Conservation (phyloP, 169 alveolate genomes). For the Plasmodium malariae region DNA sequence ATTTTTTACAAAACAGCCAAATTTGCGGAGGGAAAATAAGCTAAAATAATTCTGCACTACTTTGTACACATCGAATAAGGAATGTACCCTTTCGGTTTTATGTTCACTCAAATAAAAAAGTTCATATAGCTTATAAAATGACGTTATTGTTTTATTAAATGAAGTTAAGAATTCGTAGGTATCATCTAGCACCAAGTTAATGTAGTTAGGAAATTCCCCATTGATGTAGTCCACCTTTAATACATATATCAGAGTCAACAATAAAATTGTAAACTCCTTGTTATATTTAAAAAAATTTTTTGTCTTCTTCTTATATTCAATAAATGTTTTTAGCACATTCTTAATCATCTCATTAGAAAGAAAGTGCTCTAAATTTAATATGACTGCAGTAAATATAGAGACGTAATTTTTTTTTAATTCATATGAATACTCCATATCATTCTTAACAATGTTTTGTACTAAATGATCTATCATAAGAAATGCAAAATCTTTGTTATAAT, state of each 20-base stretch:
- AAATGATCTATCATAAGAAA: conserved; percentile 52
- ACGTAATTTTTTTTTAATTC: conserved; percentile 60
- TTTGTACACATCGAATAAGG: conserved; percentile 28
- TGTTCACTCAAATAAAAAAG: conserved; percentile 4
- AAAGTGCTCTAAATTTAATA: conserved; percentile 13
- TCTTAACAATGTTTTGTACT: conserved; percentile 17
- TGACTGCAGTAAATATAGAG: conserved; percentile 46
- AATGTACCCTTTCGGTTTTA: background rate
- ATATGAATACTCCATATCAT: background rate
- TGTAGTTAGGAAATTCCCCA: background rate
- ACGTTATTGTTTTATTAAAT: background rate
- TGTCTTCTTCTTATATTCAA: conserved; percentile 18
- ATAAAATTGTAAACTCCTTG: conserved; percentile 28
- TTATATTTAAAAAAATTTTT: conserved; percentile 19
- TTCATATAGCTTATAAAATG: conserved; percentile 9
- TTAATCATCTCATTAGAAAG: conserved; percentile 42
- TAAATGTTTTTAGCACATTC: conserved; percentile 30
- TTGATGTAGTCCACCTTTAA: conserved; percentile 8
- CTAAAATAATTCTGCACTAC: conserved; percentile 15
- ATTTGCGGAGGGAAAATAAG: background rate
- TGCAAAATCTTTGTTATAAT: conserved; percentile 63
- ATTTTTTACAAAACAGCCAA: background rate
- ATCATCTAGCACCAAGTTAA: conserved; percentile 14
- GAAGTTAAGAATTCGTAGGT: background rate
- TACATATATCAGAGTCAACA: conserved; percentile 24